Conservation (phyloP, 2,329 filamentous ascomycete species). For the Diplodia mutila region DNA sequence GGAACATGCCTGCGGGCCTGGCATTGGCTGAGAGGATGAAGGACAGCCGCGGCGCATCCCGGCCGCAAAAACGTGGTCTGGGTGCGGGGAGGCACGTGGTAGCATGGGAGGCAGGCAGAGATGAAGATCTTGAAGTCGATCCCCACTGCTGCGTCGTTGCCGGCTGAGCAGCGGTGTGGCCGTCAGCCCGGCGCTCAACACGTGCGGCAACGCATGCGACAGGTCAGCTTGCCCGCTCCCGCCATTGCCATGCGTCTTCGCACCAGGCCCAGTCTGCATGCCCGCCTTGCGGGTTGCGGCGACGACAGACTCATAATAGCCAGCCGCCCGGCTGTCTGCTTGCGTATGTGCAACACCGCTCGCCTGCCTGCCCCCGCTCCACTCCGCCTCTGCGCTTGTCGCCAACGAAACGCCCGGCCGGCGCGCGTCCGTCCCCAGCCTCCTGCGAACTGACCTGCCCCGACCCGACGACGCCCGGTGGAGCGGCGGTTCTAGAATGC, state of each 20-base stretch:
- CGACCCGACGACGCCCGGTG: neutral
- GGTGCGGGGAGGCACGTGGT: slow-evolving; percentile 26
- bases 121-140: slow-evolving; percentile 25
- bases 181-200: slow-evolving; percentile 10
- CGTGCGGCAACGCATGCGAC: slow-evolving; percentile 14
- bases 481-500: slow-evolving; percentile 15
- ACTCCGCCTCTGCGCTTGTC: neutral
- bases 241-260: slow-evolving; percentile 3
- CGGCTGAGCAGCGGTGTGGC: slow-evolving; percentile 16
- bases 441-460: neutral
- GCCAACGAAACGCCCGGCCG: neutral
- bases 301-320: slow-evolving; percentile 15
- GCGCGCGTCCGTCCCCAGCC: neutral
- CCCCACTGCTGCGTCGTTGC: slow-evolving; percentile 19
- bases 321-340: slow-evolving; percentile 4
- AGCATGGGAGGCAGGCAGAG: slow-evolving; percentile 22
- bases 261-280: slow-evolving; percentile 3
- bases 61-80: slow-evolving; percentile 23
- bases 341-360: slow-evolving; percentile 3
- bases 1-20: slow-evolving; percentile 22
- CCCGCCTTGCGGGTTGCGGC: neutral
- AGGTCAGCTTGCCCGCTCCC: slow-evolving; percentile 10
- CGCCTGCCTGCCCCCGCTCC: neutral
- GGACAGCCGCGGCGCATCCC: slow-evolving; percentile 19
- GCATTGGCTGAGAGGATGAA: slow-evolving; percentile 13